These are phyloP conservation scores for Backusella circina DNA, from an alignment of 192 early-diverging fungal species.

Conservation along the genomic window DNA sequence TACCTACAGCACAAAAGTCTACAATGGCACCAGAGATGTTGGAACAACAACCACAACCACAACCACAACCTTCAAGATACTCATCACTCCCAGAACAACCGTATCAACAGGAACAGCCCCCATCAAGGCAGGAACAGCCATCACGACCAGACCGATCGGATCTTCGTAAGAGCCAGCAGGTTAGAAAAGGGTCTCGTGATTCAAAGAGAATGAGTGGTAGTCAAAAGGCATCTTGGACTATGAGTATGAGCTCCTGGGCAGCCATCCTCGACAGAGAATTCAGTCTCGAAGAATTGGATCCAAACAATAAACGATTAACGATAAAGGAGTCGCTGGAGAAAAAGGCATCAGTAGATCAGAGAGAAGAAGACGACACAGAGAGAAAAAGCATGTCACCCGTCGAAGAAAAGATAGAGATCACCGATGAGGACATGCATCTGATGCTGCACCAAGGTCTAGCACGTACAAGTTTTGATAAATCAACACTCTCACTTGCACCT, in stretches of 20 bases:
- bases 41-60: neutral
- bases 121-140: neutral
- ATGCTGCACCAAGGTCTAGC: neutral
- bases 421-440: neutral
- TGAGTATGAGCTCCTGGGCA: conserved; percentile 16
- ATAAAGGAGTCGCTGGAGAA: neutral
- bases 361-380: neutral
- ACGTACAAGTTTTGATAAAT: neutral
- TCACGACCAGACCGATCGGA: neutral
- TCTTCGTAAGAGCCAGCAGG: neutral
- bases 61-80: neutral
- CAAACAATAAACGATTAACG: neutral
- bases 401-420: neutral
- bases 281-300: conserved; percentile 15
- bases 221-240: conserved; percentile 27
- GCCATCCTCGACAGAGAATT: conserved; percentile 19
- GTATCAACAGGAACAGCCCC: neutral
- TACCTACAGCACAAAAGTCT: neutral
- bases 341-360: neutral
- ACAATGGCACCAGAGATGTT: neutral
- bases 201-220: conserved; percentile 22
- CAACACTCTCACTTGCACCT: neutral
- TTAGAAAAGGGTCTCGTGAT: neutral
- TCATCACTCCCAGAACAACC: neutral
- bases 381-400: neutral